Conservation (phyloP, 495 filamentous ascomycete genomes). For the Penicillium canariense region DNA sequence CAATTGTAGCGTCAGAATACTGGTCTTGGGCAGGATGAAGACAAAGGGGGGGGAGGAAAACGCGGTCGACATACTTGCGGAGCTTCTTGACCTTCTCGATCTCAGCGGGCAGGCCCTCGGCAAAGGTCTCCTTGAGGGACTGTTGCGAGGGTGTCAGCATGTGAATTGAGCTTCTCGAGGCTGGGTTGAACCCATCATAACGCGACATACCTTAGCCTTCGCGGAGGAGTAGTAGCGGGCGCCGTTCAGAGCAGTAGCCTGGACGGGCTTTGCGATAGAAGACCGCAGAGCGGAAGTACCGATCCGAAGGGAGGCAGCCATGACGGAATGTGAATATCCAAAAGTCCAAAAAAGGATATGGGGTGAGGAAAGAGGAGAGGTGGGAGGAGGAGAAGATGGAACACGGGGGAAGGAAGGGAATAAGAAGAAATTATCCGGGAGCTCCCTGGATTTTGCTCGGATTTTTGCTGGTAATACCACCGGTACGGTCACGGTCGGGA, state of each 20-base stretch:
- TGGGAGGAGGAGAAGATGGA: conserved; percentile 8
- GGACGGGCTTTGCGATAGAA: conserved; percentile 58
- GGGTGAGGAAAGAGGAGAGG: conserved; percentile 5
- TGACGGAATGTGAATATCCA: conserved; percentile 35
- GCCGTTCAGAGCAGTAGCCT: conserved; percentile 74
- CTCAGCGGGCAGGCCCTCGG: conserved; percentile 89
- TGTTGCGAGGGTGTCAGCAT: conserved; percentile 38
- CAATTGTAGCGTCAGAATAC: conserved; percentile 20
- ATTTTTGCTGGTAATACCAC: conserved; percentile 31
- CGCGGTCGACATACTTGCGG: conserved; percentile 66
- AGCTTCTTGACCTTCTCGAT: conserved; percentile 99
- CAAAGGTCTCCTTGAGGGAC: conserved; percentile 98
- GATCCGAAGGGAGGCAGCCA: conserved; percentile 79
- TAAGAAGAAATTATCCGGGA: conserved; percentile 13
- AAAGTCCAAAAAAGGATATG: conserved; percentile 19
- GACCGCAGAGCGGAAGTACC: conserved; percentile 72
- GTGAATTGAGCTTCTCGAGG: conserved; percentile 12
- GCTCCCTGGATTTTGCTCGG: conserved; percentile 17
- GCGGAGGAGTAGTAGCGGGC: conserved; percentile 81
- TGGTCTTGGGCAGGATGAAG: not conserved
- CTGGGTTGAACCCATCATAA: not conserved
- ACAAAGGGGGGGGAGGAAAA: not conserved
- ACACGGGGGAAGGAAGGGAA: conserved; percentile 3
- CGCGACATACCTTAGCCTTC: conserved; percentile 72
- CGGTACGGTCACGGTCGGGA: conserved; percentile 33